phyloP scores from a whole-genome alignment of 1,139 yeast species.

The Scheffersomyces quercinus region DNA sequence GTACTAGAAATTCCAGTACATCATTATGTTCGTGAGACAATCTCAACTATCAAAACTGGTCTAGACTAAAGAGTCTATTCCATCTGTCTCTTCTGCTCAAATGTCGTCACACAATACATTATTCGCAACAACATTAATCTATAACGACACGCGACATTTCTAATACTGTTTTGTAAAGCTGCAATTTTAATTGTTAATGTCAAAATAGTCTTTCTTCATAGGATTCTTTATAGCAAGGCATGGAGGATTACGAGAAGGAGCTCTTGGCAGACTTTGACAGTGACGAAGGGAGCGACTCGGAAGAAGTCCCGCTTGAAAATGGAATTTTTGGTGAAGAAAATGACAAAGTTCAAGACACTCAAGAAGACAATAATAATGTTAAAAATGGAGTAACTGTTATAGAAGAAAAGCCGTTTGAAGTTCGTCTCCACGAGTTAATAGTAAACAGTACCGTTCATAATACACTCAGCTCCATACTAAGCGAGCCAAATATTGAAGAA shows the following conservation, averaged over 20 bases:
- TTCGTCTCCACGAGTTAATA: neutral
- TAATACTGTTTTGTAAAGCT: no score
- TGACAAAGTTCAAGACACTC: slow-evolving; percentile 9
- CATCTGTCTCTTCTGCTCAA: no score
- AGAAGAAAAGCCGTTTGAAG: neutral
- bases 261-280: slow-evolving; percentile 36
- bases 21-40: no score
- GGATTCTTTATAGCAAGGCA: neutral
- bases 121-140: no score
- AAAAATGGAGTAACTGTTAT: neutral
- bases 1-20: no score
- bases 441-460: neutral
- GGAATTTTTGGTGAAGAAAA: slow-evolving; percentile 5
- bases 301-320: slow-evolving; percentile 10
- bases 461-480: slow-evolving; percentile 5
- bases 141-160: no score
- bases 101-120: no score
- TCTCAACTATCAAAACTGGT: no score
- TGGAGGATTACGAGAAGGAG: slow-evolving; percentile 33
- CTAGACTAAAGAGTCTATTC: no score
- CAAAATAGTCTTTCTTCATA: no score
- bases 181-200: no score
- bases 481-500: slow-evolving; percentile 17
- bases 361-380: neutral
- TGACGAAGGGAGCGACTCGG: slow-evolving; percentile 16